These are phyloP conservation scores for Porosira glacialis DNA, from an alignment of 352 stramenopile species.

Conservation along the genomic window DNA sequence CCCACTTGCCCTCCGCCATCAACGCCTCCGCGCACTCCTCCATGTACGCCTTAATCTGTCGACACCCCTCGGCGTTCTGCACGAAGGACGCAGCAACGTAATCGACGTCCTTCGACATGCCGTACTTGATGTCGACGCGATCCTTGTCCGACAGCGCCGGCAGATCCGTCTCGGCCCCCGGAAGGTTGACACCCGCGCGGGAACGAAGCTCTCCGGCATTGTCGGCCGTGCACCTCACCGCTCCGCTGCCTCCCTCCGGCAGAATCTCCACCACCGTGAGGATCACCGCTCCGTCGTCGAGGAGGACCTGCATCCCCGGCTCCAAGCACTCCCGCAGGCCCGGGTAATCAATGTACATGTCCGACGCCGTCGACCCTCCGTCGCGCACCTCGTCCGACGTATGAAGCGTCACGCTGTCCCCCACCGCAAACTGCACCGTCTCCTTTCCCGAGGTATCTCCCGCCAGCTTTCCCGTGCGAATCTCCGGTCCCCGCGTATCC, in stretches of 20 bases:
- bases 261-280: constrained; percentile 83
- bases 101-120: constrained; percentile 87
- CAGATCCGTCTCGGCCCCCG: constrained; percentile 86
- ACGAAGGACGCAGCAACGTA: constrained; percentile 94
- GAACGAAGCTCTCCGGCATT: constrained; percentile 91
- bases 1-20: constrained; percentile 25
- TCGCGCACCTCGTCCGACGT: constrained; percentile 84
- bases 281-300: constrained; percentile 89
- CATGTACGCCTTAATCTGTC: constrained; percentile 85
- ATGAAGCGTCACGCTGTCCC: constrained; percentile 84
- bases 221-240: constrained; percentile 86
- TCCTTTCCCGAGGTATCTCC: constrained; percentile 87
- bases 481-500: constrained; percentile 93
- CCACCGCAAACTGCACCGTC: constrained; percentile 81
- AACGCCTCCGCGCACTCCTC: constrained; percentile 74
- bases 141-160: constrained; percentile 91
- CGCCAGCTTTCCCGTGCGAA: constrained; percentile 88
- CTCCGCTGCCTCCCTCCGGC: constrained; percentile 61
- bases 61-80: constrained; percentile 83
- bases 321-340: constrained; percentile 85
- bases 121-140: constrained; percentile 89
- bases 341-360: constrained; percentile 90
- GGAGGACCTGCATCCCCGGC: constrained; percentile 84
- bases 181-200: constrained; percentile 92
- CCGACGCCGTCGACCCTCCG: constrained; percentile 51